A percentile compares a stretch with the other conserved stretches of the same genome.
Evolutionary conservation across 331 rosid genomes (phyloP).

Genomic region (Acacia pycnantha): DNA sequence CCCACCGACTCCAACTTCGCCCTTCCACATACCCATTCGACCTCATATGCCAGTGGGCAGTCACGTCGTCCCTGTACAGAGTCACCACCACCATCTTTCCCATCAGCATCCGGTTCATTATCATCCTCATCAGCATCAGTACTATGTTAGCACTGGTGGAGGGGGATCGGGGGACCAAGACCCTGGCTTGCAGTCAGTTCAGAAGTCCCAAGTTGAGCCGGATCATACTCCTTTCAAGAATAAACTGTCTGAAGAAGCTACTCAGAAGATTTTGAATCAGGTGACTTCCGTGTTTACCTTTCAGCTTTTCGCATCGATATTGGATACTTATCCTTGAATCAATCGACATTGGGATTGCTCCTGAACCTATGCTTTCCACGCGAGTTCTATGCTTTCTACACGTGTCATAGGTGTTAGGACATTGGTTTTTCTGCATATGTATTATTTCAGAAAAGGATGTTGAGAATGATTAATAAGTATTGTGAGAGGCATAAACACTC

Average conservation of each 20-base stretch:
- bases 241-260: constrained; percentile 72
- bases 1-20: constrained; percentile 49
- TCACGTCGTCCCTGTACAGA: constrained; percentile 49
- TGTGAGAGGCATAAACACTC: too few relatives aligned
- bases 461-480: constrained; percentile 10
- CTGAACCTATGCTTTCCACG: not conserved
- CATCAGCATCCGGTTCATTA: constrained; percentile 53
- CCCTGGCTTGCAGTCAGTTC: constrained; percentile 35
- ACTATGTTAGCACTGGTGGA: constrained; percentile 36
- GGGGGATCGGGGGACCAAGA: constrained; percentile 47
- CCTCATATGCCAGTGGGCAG: constrained; percentile 47
- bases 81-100: constrained; percentile 39
- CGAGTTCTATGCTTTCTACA: not conserved
- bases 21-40: constrained; percentile 58
- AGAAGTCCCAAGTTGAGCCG: constrained; percentile 38
- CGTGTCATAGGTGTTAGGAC: not conserved
- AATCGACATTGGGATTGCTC: not conserved
- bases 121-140: constrained; percentile 55
- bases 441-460: constrained; percentile 1
- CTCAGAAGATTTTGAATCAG: constrained; percentile 85
- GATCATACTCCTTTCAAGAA: constrained; percentile 51
- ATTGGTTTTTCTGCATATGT: constrained; percentile 4
- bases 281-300: constrained; percentile 30
- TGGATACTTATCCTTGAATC: not conserved
- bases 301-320: not conserved